Percentiles rank a stretch among this genome's conserved stretches.
These are phyloP conservation scores for Fusarium sp. DNA, from an alignment of 2,329 filamentous ascomycete genomes.

Conservation along the genomic window DNA sequence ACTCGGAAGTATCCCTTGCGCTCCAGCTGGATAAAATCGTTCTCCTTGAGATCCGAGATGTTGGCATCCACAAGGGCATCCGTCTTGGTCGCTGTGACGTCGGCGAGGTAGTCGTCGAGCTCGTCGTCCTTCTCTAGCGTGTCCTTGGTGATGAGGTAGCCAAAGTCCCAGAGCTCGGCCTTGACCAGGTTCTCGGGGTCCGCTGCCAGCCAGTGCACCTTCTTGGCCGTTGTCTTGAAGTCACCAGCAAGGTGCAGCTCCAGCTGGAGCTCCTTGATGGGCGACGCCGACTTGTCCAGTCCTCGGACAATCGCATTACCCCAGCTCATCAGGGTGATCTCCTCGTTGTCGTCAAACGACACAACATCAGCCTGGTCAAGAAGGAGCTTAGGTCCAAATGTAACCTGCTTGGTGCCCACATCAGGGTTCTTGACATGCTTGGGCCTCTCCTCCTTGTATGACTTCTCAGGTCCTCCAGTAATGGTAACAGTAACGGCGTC, in stretches of 20 bases:
- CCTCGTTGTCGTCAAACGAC: conserved; percentile 83
- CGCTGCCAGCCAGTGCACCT: conserved; percentile 90
- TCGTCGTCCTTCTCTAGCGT: conserved; percentile 89
- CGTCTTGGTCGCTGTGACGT: conserved; percentile 77
- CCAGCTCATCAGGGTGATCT: conserved; percentile 97
- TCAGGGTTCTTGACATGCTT: conserved; percentile 90
- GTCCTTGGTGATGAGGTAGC: conserved; percentile 95
- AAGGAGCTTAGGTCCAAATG: conserved; percentile 78
- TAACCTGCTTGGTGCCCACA: conserved; percentile 86
- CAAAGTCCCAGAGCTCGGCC: conserved; percentile 92
- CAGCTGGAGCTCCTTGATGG: conserved; percentile 77
- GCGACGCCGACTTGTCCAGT: conserved; percentile 62
- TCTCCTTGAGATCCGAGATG: conserved; percentile 79
- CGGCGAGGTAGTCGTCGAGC: conserved; percentile 84
- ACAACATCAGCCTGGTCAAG: conserved; percentile 89
- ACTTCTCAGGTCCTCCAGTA: conserved; percentile 70
- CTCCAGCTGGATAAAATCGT: conserved; percentile 96
- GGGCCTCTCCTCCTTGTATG: conserved; percentile 78
- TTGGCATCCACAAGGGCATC: conserved; percentile 84
- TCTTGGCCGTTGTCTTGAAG: conserved; percentile 95
- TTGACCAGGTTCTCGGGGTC: conserved; percentile 80
- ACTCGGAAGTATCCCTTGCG: conserved; percentile 91
- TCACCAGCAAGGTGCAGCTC: conserved; percentile 94
- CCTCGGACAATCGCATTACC: conserved; percentile 85
- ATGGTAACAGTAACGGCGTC: conserved; percentile 77